Conservation (phyloP, 768 basidiomycete species). For the Sistotremastrum niveocremeum region DNA sequence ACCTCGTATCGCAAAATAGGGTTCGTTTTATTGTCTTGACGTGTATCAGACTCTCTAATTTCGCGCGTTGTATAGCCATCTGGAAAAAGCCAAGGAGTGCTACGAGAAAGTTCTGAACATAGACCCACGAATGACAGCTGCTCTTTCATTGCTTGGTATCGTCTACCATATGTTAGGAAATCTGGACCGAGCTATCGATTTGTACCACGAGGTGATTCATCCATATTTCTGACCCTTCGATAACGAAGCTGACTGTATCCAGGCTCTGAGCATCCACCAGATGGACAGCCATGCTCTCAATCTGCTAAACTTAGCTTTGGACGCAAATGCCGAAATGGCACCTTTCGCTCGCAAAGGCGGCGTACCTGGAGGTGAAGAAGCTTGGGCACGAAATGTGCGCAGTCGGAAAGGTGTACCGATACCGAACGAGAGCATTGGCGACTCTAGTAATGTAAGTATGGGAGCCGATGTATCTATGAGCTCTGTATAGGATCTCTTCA, state of each 20-base stretch:
- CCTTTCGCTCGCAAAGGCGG: conserved; percentile 3
- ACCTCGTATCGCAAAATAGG: conserved; percentile 74
- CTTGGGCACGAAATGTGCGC: background rate
- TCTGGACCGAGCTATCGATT: conserved; percentile 68
- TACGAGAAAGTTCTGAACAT: conserved; percentile 77
- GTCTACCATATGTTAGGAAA: conserved; percentile 66
- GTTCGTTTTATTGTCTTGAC: conserved; percentile 27
- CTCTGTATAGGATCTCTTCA: no score
- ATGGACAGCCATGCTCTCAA: conserved; percentile 74
- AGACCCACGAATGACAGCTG: conserved; percentile 71
- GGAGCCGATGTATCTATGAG: no score
- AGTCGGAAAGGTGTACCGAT: no score
- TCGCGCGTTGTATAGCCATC: conserved; percentile 15
- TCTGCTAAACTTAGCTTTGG: conserved; percentile 68
- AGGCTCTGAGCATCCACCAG: conserved; percentile 73
- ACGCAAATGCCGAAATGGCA: conserved; percentile 15
- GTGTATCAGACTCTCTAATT: conserved; percentile 22
- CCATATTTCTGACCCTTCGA: background rate
- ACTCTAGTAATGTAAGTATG: no score
- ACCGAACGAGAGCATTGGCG: no score
- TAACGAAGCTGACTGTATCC: background rate
- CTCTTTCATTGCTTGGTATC: conserved; percentile 82
- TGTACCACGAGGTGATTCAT: conserved; percentile 74
- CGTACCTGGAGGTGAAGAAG: conserved; percentile 4
- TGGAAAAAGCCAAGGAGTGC: conserved; percentile 51